These are phyloP conservation scores for Theobroma cacao DNA, from an alignment of 345 rosid genomes.

Conservation along the genomic window DNA sequence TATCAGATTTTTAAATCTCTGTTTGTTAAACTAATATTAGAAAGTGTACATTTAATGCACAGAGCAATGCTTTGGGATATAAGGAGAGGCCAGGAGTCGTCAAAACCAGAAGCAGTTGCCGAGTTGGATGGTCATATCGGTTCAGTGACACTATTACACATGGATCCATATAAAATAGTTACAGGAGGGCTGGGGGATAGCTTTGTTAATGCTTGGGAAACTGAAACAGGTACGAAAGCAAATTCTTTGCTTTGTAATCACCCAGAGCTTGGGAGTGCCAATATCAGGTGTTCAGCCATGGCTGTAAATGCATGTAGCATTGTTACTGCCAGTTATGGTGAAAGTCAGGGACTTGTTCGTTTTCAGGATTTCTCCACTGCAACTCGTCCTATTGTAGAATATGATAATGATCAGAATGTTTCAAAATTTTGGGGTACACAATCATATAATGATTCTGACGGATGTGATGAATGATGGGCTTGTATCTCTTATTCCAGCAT, in stretches of 20 bases:
- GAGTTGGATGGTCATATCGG: conserved; percentile 59
- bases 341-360: conserved; percentile 18
- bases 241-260: conserved; percentile 40
- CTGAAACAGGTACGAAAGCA: conserved; percentile 37
- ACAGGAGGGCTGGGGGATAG: conserved; percentile 46
- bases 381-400: conserved; percentile 22
- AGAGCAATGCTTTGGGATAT: conserved; percentile 70
- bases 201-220: conserved; percentile 48
- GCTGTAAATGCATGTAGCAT: conserved; percentile 45
- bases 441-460: conserved; percentile 21
- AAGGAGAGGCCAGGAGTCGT: conserved; percentile 39
- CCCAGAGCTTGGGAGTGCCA: conserved; percentile 10
- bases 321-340: conserved; percentile 27
- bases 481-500: neutral
- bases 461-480: conserved; percentile 10
- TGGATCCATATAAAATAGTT: conserved; percentile 64
- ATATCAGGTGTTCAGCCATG: conserved; percentile 45
- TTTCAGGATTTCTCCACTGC: conserved; percentile 44
- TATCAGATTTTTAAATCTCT: neutral
- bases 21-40: neutral
- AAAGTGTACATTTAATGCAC: conserved; percentile 10
- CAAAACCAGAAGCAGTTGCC: conserved; percentile 34
- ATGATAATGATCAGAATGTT: neutral
- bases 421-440: conserved; percentile 54
- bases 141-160: conserved; percentile 37